Conservation (phyloP, 2,329 filamentous ascomycete species). For the Aspergillus pseudoviridinutans region DNA sequence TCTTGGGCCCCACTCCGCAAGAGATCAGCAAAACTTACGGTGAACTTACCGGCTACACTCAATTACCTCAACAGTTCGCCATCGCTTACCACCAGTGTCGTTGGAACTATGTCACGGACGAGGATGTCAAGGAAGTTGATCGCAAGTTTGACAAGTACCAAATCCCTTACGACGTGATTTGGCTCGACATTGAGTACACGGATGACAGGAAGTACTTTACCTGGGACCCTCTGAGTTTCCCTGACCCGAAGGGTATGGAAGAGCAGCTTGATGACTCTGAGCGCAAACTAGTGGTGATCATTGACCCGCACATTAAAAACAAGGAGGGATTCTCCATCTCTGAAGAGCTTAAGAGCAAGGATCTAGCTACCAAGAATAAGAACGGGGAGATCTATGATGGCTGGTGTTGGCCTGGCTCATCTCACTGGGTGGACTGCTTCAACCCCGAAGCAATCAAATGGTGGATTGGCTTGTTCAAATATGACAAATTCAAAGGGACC, state of each 20-base stretch:
- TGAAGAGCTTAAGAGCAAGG: conserved; percentile 77
- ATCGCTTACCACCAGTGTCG: conserved; percentile 96
- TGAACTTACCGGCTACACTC: conserved; percentile 86
- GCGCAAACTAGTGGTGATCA: conserved; percentile 88
- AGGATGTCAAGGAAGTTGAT: conserved; percentile 95
- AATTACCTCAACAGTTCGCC: conserved; percentile 86
- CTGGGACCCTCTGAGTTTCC: conserved; percentile 87
- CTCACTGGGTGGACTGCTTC: conserved; percentile 94
- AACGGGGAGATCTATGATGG: conserved; percentile 85
- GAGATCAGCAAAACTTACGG: conserved; percentile 79
- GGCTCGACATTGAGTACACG: conserved; percentile 97
- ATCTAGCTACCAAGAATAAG: conserved; percentile 83
- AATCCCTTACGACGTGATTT: conserved; percentile 98
- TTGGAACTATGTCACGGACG: conserved; percentile 97
- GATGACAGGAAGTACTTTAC: conserved; percentile 98
- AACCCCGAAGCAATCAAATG: conserved; percentile 86
- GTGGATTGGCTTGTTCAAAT: conserved; percentile 89
- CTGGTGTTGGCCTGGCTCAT: conserved; percentile 98
- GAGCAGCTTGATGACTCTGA: conserved; percentile 80
- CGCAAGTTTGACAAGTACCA: conserved; percentile 91
- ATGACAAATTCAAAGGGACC: conserved; percentile 81
- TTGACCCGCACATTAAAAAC: conserved; percentile 98
- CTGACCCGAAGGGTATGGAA: conserved; percentile 80
- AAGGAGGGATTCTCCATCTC: conserved; percentile 70
- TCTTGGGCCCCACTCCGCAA: conserved; percentile 81